Evolutionary conservation across 2,329 filamentous ascomycete species (phyloP).

Genomic region (Penicillium nordicum): DNA sequence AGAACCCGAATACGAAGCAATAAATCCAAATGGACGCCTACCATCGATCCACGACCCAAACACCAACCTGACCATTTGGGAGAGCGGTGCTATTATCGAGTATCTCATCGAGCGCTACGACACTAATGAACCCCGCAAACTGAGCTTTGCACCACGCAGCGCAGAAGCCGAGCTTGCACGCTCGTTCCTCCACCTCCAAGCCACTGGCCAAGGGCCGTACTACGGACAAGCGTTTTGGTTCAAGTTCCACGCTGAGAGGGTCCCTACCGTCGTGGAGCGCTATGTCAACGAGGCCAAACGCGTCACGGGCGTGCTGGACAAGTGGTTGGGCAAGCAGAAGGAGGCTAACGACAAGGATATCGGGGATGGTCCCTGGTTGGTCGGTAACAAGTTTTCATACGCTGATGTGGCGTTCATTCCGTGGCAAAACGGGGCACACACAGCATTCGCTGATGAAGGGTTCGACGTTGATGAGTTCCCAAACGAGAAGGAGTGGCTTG

Average conservation of each 20-base stretch:
- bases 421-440: conserved; percentile 25
- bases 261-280: conserved; percentile 41
- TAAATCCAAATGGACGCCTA: conserved; percentile 37
- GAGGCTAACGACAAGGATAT: background rate
- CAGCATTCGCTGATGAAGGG: background rate
- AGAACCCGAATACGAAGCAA: conserved; percentile 23
- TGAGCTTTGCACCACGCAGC: conserved; percentile 35
- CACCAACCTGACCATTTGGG: conserved; percentile 42
- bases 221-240: conserved; percentile 50
- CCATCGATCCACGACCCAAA: conserved; percentile 38
- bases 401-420: conserved; percentile 41
- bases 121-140: conserved; percentile 27
- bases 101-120: conserved; percentile 48
- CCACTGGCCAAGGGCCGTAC: conserved; percentile 49
- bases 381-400: conserved; percentile 43
- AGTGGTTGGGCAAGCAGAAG: conserved; percentile 30
- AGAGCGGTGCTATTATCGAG: conserved; percentile 46
- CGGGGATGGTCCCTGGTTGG: conserved; percentile 31
- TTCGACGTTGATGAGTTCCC: conserved; percentile 8
- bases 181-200: conserved; percentile 48
- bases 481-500: conserved; percentile 15
- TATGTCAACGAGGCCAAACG: conserved; percentile 45
- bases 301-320: conserved; percentile 44
- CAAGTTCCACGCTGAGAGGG: conserved; percentile 39
- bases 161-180: conserved; percentile 40